These are phyloP conservation scores for Acidiella bohemica DNA, from an alignment of 495 filamentous ascomycete species.

Conservation along the genomic window DNA sequence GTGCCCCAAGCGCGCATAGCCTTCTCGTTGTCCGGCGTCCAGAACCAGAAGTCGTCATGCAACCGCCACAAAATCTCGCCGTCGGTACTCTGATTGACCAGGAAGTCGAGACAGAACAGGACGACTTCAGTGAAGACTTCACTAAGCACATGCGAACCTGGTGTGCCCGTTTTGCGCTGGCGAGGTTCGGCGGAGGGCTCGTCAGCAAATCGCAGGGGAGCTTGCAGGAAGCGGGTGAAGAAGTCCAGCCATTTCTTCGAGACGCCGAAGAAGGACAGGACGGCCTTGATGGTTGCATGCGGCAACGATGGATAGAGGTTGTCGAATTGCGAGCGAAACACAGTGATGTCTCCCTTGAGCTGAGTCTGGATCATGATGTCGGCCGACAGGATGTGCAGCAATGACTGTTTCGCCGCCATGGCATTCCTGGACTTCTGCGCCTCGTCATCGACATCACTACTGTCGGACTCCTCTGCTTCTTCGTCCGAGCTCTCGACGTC, in stretches of 20 bases:
- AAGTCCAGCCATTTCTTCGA: slow-evolving; percentile 22
- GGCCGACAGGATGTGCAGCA: slow-evolving; percentile 21
- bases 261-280: slow-evolving; percentile 23
- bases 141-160: slow-evolving; percentile 21
- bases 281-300: slow-evolving; percentile 21
- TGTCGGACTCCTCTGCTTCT: slow-evolving; percentile 8
- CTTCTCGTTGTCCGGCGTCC: slow-evolving; percentile 15
- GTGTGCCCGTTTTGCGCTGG: slow-evolving; percentile 20
- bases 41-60: slow-evolving; percentile 28
- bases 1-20: slow-evolving; percentile 20
- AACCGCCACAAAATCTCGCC: slow-evolving; percentile 22
- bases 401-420: slow-evolving; percentile 18
- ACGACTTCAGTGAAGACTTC: slow-evolving; percentile 22
- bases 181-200: slow-evolving; percentile 15
- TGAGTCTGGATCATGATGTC: slow-evolving; percentile 23
- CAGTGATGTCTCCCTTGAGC: slow-evolving; percentile 19
- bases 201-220: slow-evolving; percentile 20
- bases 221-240: slow-evolving; percentile 22
- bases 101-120: slow-evolving; percentile 25
- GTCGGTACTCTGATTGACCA: slow-evolving; percentile 22
- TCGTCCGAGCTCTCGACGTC: background rate
- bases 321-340: slow-evolving; percentile 23
- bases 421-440: slow-evolving; percentile 11
- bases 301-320: slow-evolving; percentile 20
- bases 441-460: slow-evolving; percentile 15